Base-by-base conservation (phyloP, 2,329 filamentous ascomycete genomes). In the Phymatotrichopsis omnivora region DNA sequence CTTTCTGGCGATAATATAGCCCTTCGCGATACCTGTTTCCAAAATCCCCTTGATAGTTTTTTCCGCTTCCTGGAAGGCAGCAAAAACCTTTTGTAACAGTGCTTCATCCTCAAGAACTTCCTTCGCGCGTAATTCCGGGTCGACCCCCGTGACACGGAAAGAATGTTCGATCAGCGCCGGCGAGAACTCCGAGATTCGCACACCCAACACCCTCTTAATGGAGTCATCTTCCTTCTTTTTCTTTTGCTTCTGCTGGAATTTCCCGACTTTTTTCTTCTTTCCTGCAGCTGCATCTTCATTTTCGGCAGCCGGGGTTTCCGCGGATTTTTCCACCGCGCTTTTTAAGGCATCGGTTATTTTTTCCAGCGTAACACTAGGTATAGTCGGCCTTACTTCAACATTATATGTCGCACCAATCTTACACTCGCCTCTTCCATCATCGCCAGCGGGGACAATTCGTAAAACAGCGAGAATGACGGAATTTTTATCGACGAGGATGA, bases 81-180 rank as follows among this genome's bases (percentile, higher is more conserved):
- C 65, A 49, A 91, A 70, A 1, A 96, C 69, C 34, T 74, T 69
- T 22, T 80, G 74, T 17, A 94, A 58, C 1, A 82, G 63, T 1
- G 62, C 60, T 1, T 83, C 75, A 53, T 79, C 75, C 20, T 75
- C 73, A 11, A 95, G 62, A 0, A 93, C 75, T 37, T 83, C 74
- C 7, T 78, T 75, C 0, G 81, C 77, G 54, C 78, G 77, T 7
- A 74, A 64, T 2, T 73, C 71, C 1, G 78, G 70, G 61, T 95
- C 81, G 52, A 93, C 84, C 1, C 72, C 68, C 2, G 75, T 75
- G 2, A 76, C 67, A 25, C 77, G 73, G 60, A 98, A 76, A 2
- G 78, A 80, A 67, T 96, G 87, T 51, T 96, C 89, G 14, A 96
- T 71, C 5, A 98, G 66, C 43, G 91, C 76, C 0, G 91, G 87